Percentiles rank a stretch among this genome's conserved stretches.
Evolutionary conservation across 768 basidiomycete genomes (phyloP).

Genomic region (Lactarius sanguifluus): DNA sequence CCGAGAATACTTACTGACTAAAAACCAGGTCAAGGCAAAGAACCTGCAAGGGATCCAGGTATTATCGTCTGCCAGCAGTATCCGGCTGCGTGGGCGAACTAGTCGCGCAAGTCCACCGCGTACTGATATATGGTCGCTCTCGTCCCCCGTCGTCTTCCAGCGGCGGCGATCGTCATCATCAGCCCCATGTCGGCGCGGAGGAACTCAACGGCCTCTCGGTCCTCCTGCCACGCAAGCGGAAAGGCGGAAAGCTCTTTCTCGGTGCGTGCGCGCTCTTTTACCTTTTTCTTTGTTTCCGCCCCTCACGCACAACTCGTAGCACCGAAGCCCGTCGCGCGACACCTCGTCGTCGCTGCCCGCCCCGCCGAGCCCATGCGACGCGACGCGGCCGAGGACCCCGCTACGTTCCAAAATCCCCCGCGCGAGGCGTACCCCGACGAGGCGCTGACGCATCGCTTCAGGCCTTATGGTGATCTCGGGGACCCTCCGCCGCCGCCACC

Average conservation of each 20-base stretch:
- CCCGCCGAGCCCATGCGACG: slow-evolving; percentile 14
- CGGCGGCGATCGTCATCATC: neutral
- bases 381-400: neutral
- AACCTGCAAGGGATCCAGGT: slow-evolving; percentile 15
- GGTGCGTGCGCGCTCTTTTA: slow-evolving; percentile 11
- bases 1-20: too few species aligned
- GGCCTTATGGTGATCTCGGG: slow-evolving; percentile 25
- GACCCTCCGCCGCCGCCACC: neutral
- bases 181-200: slow-evolving; percentile 14
- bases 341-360: slow-evolving; percentile 22
- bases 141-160: neutral
- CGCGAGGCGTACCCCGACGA: slow-evolving; percentile 28
- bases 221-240: slow-evolving; percentile 25
- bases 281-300: too few species aligned
- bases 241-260: slow-evolving; percentile 26
- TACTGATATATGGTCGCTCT: slow-evolving; percentile 27
- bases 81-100: slow-evolving; percentile 23
- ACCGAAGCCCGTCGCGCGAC: slow-evolving; percentile 22
- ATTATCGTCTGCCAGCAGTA: neutral
- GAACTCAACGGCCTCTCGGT: slow-evolving; percentile 27
- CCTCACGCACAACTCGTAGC: slow-evolving; percentile 3
- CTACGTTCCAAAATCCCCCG: slow-evolving; percentile 10
- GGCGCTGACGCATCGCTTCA: slow-evolving; percentile 26
- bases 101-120: slow-evolving; percentile 11
- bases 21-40: slow-evolving; percentile 23